Conservation (phyloP, 2,329 filamentous ascomycete genomes). For the Ophiostoma sp. region DNA sequence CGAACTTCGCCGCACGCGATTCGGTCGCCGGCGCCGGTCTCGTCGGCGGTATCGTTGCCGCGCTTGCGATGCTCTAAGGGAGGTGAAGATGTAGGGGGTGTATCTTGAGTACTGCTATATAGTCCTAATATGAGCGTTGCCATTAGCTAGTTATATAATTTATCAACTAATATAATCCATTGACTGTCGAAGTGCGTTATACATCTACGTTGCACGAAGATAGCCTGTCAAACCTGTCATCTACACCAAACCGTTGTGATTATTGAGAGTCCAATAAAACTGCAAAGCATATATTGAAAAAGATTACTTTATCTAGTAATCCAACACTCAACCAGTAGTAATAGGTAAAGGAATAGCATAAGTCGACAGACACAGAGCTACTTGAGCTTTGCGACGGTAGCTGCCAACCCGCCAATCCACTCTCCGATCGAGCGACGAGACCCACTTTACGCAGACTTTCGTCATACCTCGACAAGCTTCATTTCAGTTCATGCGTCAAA, state of each 20-base stretch:
- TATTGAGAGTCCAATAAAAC: no score
- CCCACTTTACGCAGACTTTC: slow-evolving; percentile 4
- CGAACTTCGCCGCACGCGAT: slow-evolving; percentile 22
- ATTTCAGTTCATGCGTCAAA: neutral
- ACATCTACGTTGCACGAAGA: no score
- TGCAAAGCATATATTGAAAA: no score
- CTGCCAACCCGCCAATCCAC: neutral
- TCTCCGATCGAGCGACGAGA: neutral
- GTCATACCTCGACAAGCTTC: neutral
- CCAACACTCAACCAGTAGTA: neutral
- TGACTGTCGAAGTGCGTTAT: neutral
- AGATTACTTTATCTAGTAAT: no score
- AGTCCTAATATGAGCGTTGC: neutral
- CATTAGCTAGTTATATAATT: neutral
- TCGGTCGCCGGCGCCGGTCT: slow-evolving; percentile 25
- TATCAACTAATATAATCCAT: neutral
- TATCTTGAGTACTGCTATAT: neutral
- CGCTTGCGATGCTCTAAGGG: slow-evolving; percentile 27
- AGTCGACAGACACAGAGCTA: neutral
- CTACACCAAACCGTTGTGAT: no score
- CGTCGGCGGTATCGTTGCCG: slow-evolving; percentile 27
- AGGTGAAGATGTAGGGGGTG: neutral
- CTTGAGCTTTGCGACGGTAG: neutral
- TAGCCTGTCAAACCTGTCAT: no score
- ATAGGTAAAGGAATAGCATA: neutral